Evolutionary conservation across 352 stramenopile species (phyloP), one percentile per base, ranked within the genome.

Genomic region (Phytopythium helicoides): DNA sequence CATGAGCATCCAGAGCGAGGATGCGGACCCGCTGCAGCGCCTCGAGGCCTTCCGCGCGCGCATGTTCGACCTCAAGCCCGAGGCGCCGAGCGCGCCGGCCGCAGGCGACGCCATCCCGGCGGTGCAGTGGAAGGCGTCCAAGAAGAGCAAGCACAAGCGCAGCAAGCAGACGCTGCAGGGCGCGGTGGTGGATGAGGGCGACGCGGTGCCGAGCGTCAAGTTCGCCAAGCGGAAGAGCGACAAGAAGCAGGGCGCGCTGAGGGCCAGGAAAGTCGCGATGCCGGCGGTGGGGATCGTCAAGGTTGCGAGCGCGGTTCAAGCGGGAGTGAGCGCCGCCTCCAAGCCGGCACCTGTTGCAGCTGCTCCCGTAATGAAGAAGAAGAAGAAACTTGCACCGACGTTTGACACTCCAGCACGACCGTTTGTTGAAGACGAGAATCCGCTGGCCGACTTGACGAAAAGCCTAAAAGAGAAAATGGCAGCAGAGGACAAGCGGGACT

Each of bases 1-100:
- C 16, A 61, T 54, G 15, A 76, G 63, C 41, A 55, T 70, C 45
- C 52, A 64, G 39, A 52, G 15, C 40, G 60, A 57, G 33, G 36
- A 66, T 18, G 58, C 72, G 21, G 63, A 83, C 44, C 64, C 77
- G 6, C 64, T 48, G 51, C 48, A 77, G 54, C 66, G 76, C 5
- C 52, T 87, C 14, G 67, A 44, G 21, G 69, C 66, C 16, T 91
- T 91, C 60, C 67, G 66, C 7, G 63, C 54, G 35, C 64, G 63
- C 6, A 86, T 91, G 73, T 89, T 91, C 49, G 72, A 87, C 33
- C 33, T 71, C 16, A 68, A 62, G 21, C 47, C 54, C 40, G 52
- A 64, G 42, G 50, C 52, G 38, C 28, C 52, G 35, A 53, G 25
- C 38, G 37, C 49, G 28, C 7, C 18, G 9, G 25, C 18, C 1